Base-by-base conservation (phyloP, 106 monocot species). In the Amphibolis antarctica region DNA sequence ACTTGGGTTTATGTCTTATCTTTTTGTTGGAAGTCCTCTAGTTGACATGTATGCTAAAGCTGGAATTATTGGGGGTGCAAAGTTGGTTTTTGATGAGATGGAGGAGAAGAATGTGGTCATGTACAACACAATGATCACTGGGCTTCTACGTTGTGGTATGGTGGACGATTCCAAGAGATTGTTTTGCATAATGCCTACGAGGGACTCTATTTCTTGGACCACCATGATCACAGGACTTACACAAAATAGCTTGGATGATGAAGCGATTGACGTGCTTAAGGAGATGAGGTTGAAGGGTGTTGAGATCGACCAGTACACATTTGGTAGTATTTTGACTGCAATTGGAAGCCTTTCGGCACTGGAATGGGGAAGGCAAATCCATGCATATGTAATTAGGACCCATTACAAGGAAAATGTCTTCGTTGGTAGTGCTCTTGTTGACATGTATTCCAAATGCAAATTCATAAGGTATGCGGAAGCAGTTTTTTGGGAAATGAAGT, bases 361-460 rank as follows among this genome's bases (percentile, higher is more conserved):
- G 51, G 63, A 65, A 22, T 72, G 69, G 17, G 83, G 87, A 11
- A 81, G 69, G 43, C 81, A 88, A 71, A 75, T 81, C 31, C 90
- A 90, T 69, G 77, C 81, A 0, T 82, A 68, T 59, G 70, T 80
- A 29, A 59, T 80, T 30, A 80, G 82, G 70, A 82, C 82, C 45
- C 21, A 44, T 28, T 85, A 76, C 17, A 60, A 69, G 18, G 75
- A 68, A 28, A 82, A 92, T 66, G 44, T 85, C 13, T 92, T 88
- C 50, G 88, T 80, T 4, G 88, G 88, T 22, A 88, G 88, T 67
- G 80, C 88, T 53, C 82, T 92, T 6, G 78, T 88, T 28, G 84
- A 87, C 45, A 92, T 88, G 87, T 88, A 88, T 59, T 88, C 80
- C n/a, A 86, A 85, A 44, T 88, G 92, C 44, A 73, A 69, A 68